Evolutionary conservation across 257 asterid species (phyloP).

Genomic region (Rehmannia glutinosa): DNA sequence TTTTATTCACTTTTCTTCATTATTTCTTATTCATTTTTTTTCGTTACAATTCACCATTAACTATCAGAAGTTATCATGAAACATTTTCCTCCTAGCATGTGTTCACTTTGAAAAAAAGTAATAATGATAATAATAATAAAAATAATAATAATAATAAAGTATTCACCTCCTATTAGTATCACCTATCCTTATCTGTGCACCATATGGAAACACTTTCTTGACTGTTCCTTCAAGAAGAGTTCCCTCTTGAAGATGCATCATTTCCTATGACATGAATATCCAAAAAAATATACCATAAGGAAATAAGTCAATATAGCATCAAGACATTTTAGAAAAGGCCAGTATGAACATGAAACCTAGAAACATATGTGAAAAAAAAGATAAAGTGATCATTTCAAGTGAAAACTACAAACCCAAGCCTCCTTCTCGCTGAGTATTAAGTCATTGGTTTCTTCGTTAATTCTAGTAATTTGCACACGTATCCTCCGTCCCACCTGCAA

Average conservation of each 20-base stretch:
- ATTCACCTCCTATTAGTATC: constrained; percentile 82
- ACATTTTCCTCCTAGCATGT: too few species aligned
- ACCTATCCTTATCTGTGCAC: constrained; percentile 90
- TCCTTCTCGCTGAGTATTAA: constrained; percentile 90
- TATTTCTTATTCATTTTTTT: too few species aligned
- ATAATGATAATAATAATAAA: neutral
- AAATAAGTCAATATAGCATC: neutral
- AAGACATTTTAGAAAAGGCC: neutral
- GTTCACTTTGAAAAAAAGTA: neutral
- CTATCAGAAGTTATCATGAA: too few species aligned
- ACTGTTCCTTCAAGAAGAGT: constrained; percentile 89
- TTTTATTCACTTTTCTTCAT: too few species aligned
- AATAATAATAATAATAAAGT: neutral
- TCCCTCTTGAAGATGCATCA: constrained; percentile 71
- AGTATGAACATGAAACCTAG: neutral
- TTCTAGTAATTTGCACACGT: constrained; percentile 69
- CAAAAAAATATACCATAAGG: constrained; percentile 15
- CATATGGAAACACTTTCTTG: constrained; percentile 68
- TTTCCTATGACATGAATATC: constrained; percentile 39
- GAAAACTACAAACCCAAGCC: constrained; percentile 74
- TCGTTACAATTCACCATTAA: too few species aligned
- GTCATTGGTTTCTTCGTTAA: constrained; percentile 87
- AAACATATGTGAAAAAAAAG: constrained; percentile 10
- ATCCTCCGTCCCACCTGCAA: constrained; percentile 82
- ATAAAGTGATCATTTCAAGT: constrained; percentile 7